Percentiles rank a stretch among this genome's conserved stretches.
phyloP scores from a whole-genome alignment of 148 eudicot species.

The Hydrangea macrophylla region DNA sequence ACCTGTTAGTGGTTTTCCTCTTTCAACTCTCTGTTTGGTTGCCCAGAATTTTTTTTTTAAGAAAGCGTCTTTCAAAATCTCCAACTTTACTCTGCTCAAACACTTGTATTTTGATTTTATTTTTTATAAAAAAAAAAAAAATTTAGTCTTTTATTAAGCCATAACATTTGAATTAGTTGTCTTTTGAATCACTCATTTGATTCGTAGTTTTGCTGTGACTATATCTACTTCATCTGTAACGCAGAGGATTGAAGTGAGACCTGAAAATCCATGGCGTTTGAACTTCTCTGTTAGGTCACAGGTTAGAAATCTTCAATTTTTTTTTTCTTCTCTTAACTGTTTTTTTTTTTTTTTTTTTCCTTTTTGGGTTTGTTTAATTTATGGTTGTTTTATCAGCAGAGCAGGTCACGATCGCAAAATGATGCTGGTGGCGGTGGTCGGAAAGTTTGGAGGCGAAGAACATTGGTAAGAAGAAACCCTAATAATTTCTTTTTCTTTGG shows the following conservation, averaged over 20 bases:
- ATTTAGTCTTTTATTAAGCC: too few relatives aligned
- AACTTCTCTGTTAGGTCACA: constrained; percentile 29
- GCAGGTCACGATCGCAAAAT: constrained; percentile 25
- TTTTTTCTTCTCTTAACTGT: not conserved
- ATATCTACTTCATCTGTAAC: not conserved
- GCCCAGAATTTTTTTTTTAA: not conserved
- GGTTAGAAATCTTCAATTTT: constrained; percentile 22
- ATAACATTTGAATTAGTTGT: not conserved
- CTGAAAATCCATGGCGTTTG: constrained; percentile 15
- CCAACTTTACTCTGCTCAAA: not conserved
- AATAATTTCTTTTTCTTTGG: not conserved
- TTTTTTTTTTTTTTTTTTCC: not conserved
- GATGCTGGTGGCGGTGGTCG: constrained; percentile 38
- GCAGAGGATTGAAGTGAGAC: constrained; percentile 31
- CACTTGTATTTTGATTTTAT: not conserved
- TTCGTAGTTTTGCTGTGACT: constrained; percentile 2
- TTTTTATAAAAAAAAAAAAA: too few relatives aligned
- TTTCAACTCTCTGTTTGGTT: not conserved
- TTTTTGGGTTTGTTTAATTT: too few relatives aligned
- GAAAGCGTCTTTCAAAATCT: not conserved
- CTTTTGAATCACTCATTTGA: not conserved
- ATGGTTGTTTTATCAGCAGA: not conserved
- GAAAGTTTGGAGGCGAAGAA: constrained; percentile 85
- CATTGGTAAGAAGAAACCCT: constrained; percentile 45
- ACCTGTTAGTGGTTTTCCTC: constrained; percentile 6